Evolutionary conservation across 2,329 filamentous ascomycete species (phyloP), one percentile per base, ranked within the genome.

Genomic region (Ophiostoma sp.): DNA sequence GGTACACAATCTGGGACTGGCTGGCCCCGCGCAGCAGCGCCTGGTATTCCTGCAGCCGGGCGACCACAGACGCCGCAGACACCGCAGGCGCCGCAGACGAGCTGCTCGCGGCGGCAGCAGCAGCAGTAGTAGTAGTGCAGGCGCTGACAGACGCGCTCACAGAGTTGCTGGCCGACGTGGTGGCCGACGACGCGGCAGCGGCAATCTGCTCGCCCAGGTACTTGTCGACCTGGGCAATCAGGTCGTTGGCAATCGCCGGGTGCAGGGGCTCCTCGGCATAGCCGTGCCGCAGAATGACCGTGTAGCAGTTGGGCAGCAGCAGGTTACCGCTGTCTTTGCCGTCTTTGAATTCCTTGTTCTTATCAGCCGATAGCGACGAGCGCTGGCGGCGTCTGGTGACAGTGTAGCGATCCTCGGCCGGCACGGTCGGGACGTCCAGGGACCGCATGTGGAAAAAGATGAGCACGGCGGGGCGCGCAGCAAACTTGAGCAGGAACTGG

Each of bases 401-500:
- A 31, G 81, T 76, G 71, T 84, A 86, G 2, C 84, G 79, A 72
- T 86, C 82, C 1, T 76, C 76, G 5, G 80, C 76, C 0, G 83
- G 77, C 2, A 89, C 84, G 0, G 82, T 84, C 0, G 90, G 89
- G 1, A 81, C 79, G 39, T 87, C 83, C 0, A 91, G 81, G 0
- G 89, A 84, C 6, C 89, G 86, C 71, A 93, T 83, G 75, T 93
- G 90, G 77, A 93, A 90, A 77, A 93, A 92, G 1, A 93, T 83
- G n/a, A 86, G 84, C 13, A 91, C 85, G 39, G 90, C 87, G 0
- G 90, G 89, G 5, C 85, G 81, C 0, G 88, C 86, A 66, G 86
- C 85, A 72, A 93, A 89, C 76, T 93, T 93, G 68, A 83, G 85
- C 11, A 92, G 81, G 76, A 93, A 93, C 68, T 93, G 89, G 3